Evolutionary conservation across 2,329 filamentous ascomycete genomes (phyloP), one percentile per base, ranked within the genome.

Genomic region (Trichophyton verrucosum): DNA sequence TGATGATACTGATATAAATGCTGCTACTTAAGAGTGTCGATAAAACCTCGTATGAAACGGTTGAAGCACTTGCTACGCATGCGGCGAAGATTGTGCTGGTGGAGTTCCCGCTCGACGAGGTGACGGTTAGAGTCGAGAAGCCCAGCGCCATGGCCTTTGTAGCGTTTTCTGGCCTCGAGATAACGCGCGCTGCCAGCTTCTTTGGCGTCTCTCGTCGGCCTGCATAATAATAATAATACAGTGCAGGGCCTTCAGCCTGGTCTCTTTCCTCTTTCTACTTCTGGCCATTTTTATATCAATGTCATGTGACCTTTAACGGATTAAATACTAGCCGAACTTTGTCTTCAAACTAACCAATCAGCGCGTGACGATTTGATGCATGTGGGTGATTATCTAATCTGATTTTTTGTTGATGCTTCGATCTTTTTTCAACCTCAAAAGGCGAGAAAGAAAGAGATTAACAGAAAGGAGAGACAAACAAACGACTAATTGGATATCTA

Each of bases 101-200:
- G 60, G 72, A 75, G 40, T 78, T 76, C 65, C 73, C 69, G 8
- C 73, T 79, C 60, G 72, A 76, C 55, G 70, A 74, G 58, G 75
- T 79, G 33, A 80, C 76, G 1, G 77, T 80, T 3, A 68, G 66
- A 51, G 74, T 78, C 20, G 76, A 80, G 63, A 81, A 81, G 65
- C 78, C 78, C 9, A 80, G 75, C 64, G 79, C 79, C 20, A 65
- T 80, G 62, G 73, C 78, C 2, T 78, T 78, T 68, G 78, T 79
- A 7, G 74, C 76, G 59, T 69, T 74, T 49, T 75, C 77, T 8
- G 77, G 77, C 8, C 74, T 80, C n/a, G 75, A 79, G 63, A 74
- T 80, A 55, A 79, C 77, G 44, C 71, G 78, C 47, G 74, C 75
- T 8, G 72, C 72, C 61, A 70, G 70, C 7, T 79, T 77, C 67